A percentile compares a stretch with the other conserved stretches of the same genome.
Evolutionary conservation across 345 rosid genomes (phyloP).

Genomic region (Dipteronia dyeriana): DNA sequence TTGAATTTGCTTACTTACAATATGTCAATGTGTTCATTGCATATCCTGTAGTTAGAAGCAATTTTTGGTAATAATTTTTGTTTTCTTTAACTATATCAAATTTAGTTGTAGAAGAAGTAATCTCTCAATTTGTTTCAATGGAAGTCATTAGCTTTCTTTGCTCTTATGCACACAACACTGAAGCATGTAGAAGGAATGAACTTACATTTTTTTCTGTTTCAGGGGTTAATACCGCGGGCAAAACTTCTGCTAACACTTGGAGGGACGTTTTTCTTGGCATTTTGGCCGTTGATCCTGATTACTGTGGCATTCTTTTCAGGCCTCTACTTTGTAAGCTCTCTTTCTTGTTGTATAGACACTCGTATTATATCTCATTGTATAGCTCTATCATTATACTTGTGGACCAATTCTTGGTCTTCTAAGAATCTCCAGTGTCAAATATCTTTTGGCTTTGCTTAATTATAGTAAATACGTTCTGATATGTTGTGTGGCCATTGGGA

Average conservation of each 20-base stretch:
- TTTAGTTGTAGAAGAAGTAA: neutral
- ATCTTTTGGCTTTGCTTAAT: neutral
- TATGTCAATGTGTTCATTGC: neutral
- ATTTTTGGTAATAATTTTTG: neutral
- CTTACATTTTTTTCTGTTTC: conserved; percentile 33
- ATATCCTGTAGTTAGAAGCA: neutral
- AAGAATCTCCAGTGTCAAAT: neutral
- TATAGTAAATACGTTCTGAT: neutral
- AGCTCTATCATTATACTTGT: neutral
- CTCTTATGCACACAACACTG: neutral
- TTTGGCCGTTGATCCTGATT: conserved; percentile 79
- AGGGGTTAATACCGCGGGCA: conserved; percentile 94
- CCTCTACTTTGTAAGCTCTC: conserved; percentile 69
- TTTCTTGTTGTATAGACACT: conserved; percentile 5
- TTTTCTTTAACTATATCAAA: neutral
- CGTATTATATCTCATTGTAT: neutral
- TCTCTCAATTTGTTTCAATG: neutral
- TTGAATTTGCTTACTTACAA: neutral
- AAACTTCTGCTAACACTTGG: conserved; percentile 77
- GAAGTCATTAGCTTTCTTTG: neutral
- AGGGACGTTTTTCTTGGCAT: conserved; percentile 88
- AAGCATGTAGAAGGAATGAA: neutral
- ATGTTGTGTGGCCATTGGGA: neutral
- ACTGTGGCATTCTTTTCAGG: conserved; percentile 70
- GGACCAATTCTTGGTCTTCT: neutral